A percentile compares a stretch with the other conserved stretches of the same genome.
phyloP scores from a whole-genome alignment of 169 alveolate genomes.

The Cyclospora cayetanensis region DNA sequence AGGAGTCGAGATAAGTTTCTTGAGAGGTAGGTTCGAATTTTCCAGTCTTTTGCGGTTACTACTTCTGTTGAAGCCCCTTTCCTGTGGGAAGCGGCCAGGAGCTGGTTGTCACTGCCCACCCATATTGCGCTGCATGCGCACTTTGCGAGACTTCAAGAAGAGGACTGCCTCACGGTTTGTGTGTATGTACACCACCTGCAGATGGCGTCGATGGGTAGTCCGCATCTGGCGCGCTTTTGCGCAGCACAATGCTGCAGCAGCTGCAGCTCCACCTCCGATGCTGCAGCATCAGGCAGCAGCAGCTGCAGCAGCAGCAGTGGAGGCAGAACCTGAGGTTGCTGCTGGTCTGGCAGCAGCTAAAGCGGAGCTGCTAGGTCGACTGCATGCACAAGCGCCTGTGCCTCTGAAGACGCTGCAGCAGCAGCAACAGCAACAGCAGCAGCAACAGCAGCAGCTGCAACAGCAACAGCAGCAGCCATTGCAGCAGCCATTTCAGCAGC shows the following conservation, averaged over 20 bases:
- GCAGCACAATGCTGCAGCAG: constrained; percentile 61
- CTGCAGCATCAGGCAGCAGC: constrained; percentile 55
- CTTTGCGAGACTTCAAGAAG: not conserved
- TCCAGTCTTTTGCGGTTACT: not conserved
- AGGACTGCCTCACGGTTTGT: not conserved
- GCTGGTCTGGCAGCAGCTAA: constrained; percentile 55
- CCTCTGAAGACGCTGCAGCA: not conserved
- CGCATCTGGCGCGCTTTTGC: constrained; percentile 60
- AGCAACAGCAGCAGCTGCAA: constrained; percentile 34
- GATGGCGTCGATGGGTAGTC: constrained; percentile 64
- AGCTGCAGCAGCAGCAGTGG: constrained; percentile 61
- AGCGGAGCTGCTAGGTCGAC: constrained; percentile 53
- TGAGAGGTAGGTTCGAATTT: too few species aligned
- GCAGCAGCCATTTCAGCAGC: constrained; percentile 16
- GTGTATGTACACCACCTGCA: too few species aligned
- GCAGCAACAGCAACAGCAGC: constrained; percentile 22
- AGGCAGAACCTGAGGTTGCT: constrained; percentile 39
- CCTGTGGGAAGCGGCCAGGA: not conserved
- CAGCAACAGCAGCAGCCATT: constrained; percentile 37
- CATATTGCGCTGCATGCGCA: not conserved
- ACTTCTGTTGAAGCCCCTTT: not conserved
- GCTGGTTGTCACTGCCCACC: not conserved
- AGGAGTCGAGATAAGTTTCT: constrained; percentile 46
- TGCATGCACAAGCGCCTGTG: not conserved
- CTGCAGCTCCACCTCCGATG: constrained; percentile 62